Evolutionary conservation across 2,329 filamentous ascomycete genomes (phyloP).

Genomic region (Nemania bipapillata): DNA sequence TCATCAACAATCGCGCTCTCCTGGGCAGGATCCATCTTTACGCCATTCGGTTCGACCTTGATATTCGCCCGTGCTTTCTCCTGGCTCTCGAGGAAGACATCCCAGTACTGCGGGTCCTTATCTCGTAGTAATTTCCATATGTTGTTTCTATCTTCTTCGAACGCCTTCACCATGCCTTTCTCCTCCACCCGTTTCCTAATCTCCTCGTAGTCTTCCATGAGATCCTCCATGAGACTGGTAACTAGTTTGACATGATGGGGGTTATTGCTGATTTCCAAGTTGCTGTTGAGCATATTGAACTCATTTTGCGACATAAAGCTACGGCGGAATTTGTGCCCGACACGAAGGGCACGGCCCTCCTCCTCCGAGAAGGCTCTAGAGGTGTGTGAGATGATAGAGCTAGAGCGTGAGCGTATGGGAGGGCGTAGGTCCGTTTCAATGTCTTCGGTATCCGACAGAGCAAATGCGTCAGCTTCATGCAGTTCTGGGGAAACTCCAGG

Average conservation of each 20-base stretch:
- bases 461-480: conserved; percentile 53
- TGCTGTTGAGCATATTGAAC: conserved; percentile 60
- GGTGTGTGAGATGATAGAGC: conserved; percentile 62
- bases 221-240: conserved; percentile 70
- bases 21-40: conserved; percentile 39
- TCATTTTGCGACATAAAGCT: conserved; percentile 65
- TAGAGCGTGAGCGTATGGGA: conserved; percentile 61
- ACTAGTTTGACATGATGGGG: conserved; percentile 65
- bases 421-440: conserved; percentile 58
- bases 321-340: conserved; percentile 66
- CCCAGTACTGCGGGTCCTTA: conserved; percentile 74
- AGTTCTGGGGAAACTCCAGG: conserved; percentile 49
- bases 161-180: conserved; percentile 69
- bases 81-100: conserved; percentile 70
- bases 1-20: conserved; percentile 51
- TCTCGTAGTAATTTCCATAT: conserved; percentile 64
- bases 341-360: conserved; percentile 66
- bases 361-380: conserved; percentile 67
- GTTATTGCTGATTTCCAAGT: conserved; percentile 63
- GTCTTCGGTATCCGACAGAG: conserved; percentile 62
- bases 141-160: conserved; percentile 67
- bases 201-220: conserved; percentile 71
- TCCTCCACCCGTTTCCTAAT: conserved; percentile 64
- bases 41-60: conserved; percentile 46
- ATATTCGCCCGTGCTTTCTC: conserved; percentile 68